Base-by-base conservation (phyloP, 768 basidiomycete genomes). In the Glaciozyma antarctica region DNA sequence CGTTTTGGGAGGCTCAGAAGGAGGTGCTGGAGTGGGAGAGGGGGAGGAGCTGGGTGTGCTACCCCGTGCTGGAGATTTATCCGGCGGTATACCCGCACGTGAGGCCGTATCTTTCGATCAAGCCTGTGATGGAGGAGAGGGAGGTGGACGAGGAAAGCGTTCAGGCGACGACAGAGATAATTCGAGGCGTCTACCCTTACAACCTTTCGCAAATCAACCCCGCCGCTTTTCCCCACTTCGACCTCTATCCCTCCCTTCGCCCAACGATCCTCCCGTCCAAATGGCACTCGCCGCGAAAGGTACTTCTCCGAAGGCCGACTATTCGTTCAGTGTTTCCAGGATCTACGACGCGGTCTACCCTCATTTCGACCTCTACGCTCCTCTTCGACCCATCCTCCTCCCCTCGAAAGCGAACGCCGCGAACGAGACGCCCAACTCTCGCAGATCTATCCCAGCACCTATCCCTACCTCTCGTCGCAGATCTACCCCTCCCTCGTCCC, bases 181-280 rank as follows among this genome's bases (percentile, higher is more conserved):
- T 38, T 43, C 22, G 24, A 24, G 38, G 9, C 38, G 34, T n/a
- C 22, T 43, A 57, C 55, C 55, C 22, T 2, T 65, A 63, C 32
- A 61, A 61, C 1, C 32, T 47, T 32, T 24, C 60, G 48, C n/a
- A 32, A 0, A 30, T 65, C 34, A 63, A 65, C 53, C 64, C 61
- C 1, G 19, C 68, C 1, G 53, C 32, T 38, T 64, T 54, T 22
- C 67, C 67, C 0, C 6, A 38, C 30, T 5, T 68, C n/a, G 16
- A 13, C 5, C 43, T 49, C 17, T 64, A 68, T 26, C 67, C 67
- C 26, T 24, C 54, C 15, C 45, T 41, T 12, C 24, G 13, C 5
- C 28, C 44, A 6, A 30, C 38, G 15, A n/a, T 49, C 13, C 34
- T 38, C 22, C 16, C 9, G 0, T 41, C 34, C 47, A 47, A 41